These are phyloP conservation scores for Striga asiatica DNA, from an alignment of 257 asterid genomes.

Conservation along the genomic window DNA sequence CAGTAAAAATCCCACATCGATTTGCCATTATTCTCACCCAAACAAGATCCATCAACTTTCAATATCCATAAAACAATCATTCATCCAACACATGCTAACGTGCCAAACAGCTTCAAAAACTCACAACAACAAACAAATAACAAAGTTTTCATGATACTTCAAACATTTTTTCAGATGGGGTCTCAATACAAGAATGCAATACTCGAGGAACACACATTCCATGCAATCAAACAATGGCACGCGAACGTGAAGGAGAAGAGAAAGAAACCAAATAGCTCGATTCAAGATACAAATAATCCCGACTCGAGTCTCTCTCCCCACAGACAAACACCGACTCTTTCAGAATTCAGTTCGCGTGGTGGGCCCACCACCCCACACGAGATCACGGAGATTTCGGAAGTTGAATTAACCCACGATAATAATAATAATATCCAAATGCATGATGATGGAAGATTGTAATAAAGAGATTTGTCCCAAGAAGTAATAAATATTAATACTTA, in stretches of 20 bases:
- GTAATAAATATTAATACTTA: too few species aligned
- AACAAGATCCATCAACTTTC: too few species aligned
- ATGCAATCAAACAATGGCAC: conserved; percentile 56
- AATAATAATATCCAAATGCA: too few species aligned
- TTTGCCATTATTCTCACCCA: too few species aligned
- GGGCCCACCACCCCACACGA: background rate
- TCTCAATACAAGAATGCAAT: conserved; percentile 42
- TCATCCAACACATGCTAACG: too few species aligned
- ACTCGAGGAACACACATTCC: conserved; percentile 42
- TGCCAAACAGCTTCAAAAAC: too few species aligned
- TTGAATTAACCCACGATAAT: background rate
- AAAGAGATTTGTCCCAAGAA: too few species aligned
- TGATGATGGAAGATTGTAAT: too few species aligned
- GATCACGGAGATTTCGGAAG: background rate
- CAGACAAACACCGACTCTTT: conserved; percentile 2
- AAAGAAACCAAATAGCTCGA: conserved; percentile 7
- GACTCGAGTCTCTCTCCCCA: conserved; percentile 15
- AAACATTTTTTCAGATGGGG: conserved; percentile 46
- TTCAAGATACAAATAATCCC: background rate
- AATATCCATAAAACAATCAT: too few species aligned
- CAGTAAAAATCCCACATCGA: too few species aligned
- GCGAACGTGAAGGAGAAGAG: conserved; percentile 36
- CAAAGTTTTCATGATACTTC: too few species aligned
- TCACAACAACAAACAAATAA: too few species aligned
- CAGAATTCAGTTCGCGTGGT: conserved; percentile 1